These are phyloP conservation scores for Dioszegia crocea DNA, from an alignment of 768 basidiomycete genomes.

Conservation along the genomic window DNA sequence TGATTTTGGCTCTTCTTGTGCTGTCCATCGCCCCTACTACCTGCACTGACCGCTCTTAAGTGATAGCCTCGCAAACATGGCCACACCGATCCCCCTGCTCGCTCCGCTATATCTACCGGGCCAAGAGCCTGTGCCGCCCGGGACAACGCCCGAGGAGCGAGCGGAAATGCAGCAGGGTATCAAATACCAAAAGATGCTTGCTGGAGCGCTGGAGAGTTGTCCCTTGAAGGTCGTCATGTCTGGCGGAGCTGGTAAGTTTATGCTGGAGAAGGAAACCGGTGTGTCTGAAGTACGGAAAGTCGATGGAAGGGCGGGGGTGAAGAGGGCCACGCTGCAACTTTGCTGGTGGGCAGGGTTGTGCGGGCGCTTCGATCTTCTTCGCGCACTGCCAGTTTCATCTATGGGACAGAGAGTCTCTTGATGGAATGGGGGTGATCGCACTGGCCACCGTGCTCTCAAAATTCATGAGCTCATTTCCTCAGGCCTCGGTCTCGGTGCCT, in stretches of 20 bases:
- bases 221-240: conserved; percentile 73
- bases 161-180: conserved; percentile 63
- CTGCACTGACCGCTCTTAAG: too few relatives aligned
- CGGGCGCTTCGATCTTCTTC: too few relatives aligned
- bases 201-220: conserved; percentile 77
- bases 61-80: too few relatives aligned
- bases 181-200: conserved; percentile 71
- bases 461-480: background rate
- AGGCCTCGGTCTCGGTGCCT: conserved; percentile 90
- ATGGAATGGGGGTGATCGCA: too few relatives aligned
- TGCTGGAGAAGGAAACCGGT: background rate
- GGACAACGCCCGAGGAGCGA: conserved; percentile 74
- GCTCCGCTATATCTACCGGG: conserved; percentile 79
- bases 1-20: too few relatives aligned
- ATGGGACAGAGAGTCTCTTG: too few relatives aligned
- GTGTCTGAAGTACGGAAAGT: background rate
- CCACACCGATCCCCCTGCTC: conserved; percentile 45
- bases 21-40: too few relatives aligned
- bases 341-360: too few relatives aligned
- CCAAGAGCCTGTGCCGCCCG: conserved; percentile 73
- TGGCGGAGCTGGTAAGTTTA: conserved; percentile 76
- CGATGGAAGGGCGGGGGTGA: too few relatives aligned
- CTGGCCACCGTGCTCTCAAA: too few relatives aligned
- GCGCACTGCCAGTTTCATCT: too few relatives aligned
- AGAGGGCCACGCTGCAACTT: too few relatives aligned